These are phyloP conservation scores for Talaromyces sp. DNA, from an alignment of 2,329 filamentous ascomycete genomes.

Conservation along the genomic window DNA sequence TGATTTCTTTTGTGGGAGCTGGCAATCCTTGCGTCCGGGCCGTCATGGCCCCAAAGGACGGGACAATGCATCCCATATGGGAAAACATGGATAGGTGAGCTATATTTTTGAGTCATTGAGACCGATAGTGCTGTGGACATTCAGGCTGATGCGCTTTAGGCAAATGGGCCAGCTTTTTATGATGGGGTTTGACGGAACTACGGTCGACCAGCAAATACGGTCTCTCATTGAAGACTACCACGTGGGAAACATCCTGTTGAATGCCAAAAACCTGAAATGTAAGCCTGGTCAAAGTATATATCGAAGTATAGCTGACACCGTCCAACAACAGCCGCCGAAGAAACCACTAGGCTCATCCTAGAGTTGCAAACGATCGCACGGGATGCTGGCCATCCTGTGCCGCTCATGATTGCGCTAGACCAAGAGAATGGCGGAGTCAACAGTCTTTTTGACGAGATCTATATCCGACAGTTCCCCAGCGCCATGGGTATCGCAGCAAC, in stretches of 20 bases:
- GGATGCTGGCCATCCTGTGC: slow-evolving; percentile 82
- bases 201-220: slow-evolving; percentile 58
- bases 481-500: slow-evolving; percentile 96
- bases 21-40: slow-evolving; percentile 30
- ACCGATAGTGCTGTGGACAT: slow-evolving; percentile 39
- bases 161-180: slow-evolving; percentile 57
- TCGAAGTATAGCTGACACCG: not conserved
- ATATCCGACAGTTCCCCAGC: slow-evolving; percentile 93
- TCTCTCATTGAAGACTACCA: slow-evolving; percentile 64
- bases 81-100: slow-evolving; percentile 37
- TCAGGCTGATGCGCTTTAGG: slow-evolving; percentile 60
- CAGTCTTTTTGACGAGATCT: slow-evolving; percentile 91
- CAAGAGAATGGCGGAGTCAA: slow-evolving; percentile 99
- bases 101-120: slow-evolving; percentile 12
- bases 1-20: slow-evolving; percentile 9
- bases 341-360: slow-evolving; percentile 80
- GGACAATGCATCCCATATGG: slow-evolving; percentile 36
- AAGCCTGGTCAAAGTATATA: slow-evolving; percentile 30
- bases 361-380: slow-evolving; percentile 90
- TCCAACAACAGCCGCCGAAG: slow-evolving; percentile 67
- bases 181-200: slow-evolving; percentile 64
- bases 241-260: slow-evolving; percentile 73
- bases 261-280: slow-evolving; percentile 64
- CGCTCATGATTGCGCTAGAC: slow-evolving; percentile 83
- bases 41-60: slow-evolving; percentile 37